These are phyloP conservation scores for Tritrichomonas musculus DNA, from an alignment of 208 protist genomes.

Conservation along the genomic window DNA sequence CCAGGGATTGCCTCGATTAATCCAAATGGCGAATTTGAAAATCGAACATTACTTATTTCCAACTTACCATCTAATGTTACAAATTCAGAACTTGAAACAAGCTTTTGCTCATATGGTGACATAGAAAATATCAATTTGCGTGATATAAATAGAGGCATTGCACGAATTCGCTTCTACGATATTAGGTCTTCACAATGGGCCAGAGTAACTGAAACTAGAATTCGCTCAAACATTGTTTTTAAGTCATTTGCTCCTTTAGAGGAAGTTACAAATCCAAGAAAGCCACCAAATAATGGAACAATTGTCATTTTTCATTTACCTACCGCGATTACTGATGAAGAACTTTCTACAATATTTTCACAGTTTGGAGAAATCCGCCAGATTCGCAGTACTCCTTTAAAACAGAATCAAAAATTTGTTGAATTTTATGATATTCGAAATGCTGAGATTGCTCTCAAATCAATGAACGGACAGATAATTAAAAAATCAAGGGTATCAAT, in stretches of 20 bases:
- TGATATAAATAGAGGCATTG: too few species aligned
- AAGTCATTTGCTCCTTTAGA: neutral
- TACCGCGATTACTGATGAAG: neutral
- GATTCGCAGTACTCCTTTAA: neutral
- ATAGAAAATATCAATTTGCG: too few species aligned
- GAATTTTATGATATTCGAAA: neutral
- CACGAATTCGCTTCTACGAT: too few species aligned
- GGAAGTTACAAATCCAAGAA: neutral
- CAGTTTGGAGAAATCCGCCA: constrained; percentile 19
- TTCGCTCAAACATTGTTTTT: too few species aligned
- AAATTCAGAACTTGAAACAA: neutral
- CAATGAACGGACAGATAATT: neutral
- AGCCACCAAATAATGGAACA: constrained; percentile 30
- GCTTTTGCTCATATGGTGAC: too few species aligned
- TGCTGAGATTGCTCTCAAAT: neutral
- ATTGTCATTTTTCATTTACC: constrained; percentile 21
- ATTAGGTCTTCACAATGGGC: too few species aligned
- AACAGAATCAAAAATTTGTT: neutral
- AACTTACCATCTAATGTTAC: neutral
- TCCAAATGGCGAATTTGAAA: neutral
- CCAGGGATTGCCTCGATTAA: too few species aligned
- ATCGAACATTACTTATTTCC: neutral
- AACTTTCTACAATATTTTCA: neutral
- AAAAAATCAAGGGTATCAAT: neutral
- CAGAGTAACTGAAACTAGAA: too few species aligned